Evolutionary conservation across 140 eudicot genomes (phyloP).

Genomic region (Oenanthe javanica): DNA sequence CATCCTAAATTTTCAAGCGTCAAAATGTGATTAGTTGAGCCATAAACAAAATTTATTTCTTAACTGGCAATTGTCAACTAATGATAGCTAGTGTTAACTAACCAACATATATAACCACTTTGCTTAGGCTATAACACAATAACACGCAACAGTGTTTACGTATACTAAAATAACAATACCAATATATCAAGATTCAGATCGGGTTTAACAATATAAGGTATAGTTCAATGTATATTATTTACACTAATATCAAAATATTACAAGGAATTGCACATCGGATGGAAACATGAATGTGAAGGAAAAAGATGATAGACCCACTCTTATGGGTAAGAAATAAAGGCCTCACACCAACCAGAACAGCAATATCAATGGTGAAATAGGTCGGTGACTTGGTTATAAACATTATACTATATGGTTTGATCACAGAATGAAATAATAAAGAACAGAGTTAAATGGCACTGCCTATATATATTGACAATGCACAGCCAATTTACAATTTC

Average conservation of each 20-base stretch:
- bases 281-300: not conserved
- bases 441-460: conserved; percentile 1
- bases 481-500: not conserved
- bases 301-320: not conserved
- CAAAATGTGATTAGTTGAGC: not conserved
- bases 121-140: not conserved
- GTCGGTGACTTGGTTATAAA: not conserved
- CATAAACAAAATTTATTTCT: not conserved
- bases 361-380: not conserved
- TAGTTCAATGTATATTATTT: no score
- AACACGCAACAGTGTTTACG: no score
- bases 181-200: not conserved
- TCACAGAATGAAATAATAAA: not conserved
- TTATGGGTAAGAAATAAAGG: conserved; percentile 10
- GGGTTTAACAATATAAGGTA: not conserved
- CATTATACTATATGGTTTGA: no score
- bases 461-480: not conserved
- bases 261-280: not conserved
- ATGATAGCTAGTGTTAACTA: no score
- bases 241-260: not conserved
- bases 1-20: conserved; percentile 32
- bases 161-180: not conserved
- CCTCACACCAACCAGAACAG: conserved; percentile 12
- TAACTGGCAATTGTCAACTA: not conserved
- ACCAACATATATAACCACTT: conserved; percentile 20